Conservation (phyloP, 2,329 filamentous ascomycete genomes). For the Plenodomus lindquistii region DNA sequence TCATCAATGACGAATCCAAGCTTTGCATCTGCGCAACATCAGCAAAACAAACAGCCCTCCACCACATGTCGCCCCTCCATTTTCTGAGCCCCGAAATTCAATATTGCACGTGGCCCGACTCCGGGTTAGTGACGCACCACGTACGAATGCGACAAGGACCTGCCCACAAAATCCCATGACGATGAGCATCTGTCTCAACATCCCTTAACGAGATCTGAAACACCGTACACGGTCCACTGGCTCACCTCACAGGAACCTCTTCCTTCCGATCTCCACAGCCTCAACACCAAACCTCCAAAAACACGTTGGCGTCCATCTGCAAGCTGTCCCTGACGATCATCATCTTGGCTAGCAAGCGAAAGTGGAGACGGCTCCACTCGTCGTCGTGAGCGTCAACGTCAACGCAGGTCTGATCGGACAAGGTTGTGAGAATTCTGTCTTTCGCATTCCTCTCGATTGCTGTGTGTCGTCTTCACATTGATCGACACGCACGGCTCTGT, state of each 20-base stretch:
- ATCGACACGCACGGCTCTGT: too few species aligned
- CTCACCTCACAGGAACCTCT: background rate
- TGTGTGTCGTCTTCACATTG: too few species aligned
- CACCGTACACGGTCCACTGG: conserved; percentile 1
- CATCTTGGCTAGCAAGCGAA: conserved; percentile 3
- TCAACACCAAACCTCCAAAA: background rate
- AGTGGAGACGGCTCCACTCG: background rate
- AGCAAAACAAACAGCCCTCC: background rate
- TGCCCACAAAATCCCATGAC: background rate
- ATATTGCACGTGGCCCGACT: background rate
- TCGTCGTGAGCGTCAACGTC: background rate
- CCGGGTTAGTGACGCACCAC: too few species aligned
- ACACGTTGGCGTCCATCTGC: background rate
- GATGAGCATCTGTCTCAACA: background rate
- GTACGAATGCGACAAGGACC: background rate
- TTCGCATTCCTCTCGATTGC: too few species aligned
- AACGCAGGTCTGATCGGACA: background rate
- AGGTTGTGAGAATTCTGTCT: too few species aligned
- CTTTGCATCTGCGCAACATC: background rate
- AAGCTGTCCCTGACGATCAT: conserved; percentile 13
- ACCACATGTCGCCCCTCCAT: background rate
- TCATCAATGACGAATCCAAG: background rate
- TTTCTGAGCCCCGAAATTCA: background rate
- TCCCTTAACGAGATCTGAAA: conserved; percentile 1
- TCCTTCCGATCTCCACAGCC: background rate